Percentiles rank a stretch among this genome's conserved stretches.
Evolutionary conservation across 2,329 filamentous ascomycete species (phyloP).

Genomic region (Aspergillus puulaauensis): DNA sequence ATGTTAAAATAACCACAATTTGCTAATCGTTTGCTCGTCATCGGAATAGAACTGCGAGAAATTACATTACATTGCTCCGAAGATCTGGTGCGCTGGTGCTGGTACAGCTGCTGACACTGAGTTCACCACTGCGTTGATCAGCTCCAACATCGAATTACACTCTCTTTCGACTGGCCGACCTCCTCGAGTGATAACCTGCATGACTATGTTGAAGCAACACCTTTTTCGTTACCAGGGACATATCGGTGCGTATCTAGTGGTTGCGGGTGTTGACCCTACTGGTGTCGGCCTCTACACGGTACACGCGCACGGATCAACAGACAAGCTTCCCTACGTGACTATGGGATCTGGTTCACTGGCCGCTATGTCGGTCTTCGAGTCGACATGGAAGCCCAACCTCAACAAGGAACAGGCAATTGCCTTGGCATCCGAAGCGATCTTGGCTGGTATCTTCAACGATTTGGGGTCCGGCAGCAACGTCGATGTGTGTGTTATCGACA

Average conservation of each 20-base stretch:
- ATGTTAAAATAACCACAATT: background rate
- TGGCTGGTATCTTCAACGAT: constrained; percentile 98
- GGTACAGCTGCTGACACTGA: constrained; percentile 98
- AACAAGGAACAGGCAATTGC: constrained; percentile 78
- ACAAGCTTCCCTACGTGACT: constrained; percentile 98
- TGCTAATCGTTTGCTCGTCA: background rate
- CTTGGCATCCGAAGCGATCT: constrained; percentile 80
- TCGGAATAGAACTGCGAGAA: constrained; percentile 86
- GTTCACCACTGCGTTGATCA: constrained; percentile 98
- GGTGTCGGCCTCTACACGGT: constrained; percentile 96
- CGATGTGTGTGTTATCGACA: constrained; percentile 91
- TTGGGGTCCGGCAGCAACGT: constrained; percentile 96
- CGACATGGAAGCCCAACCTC: constrained; percentile 81
- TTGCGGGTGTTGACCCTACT: constrained; percentile 94
- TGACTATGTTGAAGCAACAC: constrained; percentile 99
- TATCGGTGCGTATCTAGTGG: constrained; percentile 96
- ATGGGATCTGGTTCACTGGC: constrained; percentile 97
- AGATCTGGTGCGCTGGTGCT: constrained; percentile 98
- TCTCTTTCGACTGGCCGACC: constrained; percentile 93
- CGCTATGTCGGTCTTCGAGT: constrained; percentile 98
- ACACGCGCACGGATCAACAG: constrained; percentile 95
- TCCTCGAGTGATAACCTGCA: constrained; percentile 96
- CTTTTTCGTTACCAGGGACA: constrained; percentile 98
- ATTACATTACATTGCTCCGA: constrained; percentile 96
- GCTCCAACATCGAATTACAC: constrained; percentile 97